A percentile compares a stretch with the other conserved stretches of the same genome.
Conservation (phyloP, 176 grass and related monocot genomes). For the Hordeum vulgare region DNA sequence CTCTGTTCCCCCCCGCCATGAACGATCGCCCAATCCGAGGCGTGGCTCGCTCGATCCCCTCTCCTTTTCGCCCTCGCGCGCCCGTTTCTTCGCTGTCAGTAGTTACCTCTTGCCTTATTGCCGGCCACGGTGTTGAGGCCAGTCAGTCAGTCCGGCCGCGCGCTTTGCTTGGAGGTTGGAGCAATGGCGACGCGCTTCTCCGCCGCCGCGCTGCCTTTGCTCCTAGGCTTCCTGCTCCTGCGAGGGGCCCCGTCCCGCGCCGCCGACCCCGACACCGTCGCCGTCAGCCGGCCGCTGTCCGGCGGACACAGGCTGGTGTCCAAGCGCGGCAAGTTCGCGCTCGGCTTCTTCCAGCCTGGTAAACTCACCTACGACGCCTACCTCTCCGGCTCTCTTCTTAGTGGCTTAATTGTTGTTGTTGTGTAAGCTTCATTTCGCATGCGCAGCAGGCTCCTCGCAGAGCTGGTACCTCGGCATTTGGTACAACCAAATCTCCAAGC, state of each 20-base stretch:
- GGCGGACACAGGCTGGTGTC: conserved; percentile 24
- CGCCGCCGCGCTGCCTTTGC: background rate
- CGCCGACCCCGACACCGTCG: conserved; percentile 15
- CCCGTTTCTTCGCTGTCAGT: background rate
- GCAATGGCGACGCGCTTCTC: conserved; percentile 11
- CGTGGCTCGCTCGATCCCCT: no score
- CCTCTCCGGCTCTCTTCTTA: background rate
- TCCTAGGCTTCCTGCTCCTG: background rate
- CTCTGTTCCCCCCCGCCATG: no score
- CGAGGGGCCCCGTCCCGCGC: background rate
- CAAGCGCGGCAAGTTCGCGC: conserved; percentile 41
- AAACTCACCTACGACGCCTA: background rate
- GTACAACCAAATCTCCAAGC: conserved; percentile 41
- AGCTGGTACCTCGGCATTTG: conserved; percentile 54
- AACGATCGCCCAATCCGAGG: no score
- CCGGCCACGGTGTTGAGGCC: background rate
- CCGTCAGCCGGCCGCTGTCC: conserved; percentile 5
- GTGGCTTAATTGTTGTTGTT: no score
- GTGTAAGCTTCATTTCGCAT: background rate
- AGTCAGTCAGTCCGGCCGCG: background rate
- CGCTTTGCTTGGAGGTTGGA: background rate
- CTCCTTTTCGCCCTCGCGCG: no score
- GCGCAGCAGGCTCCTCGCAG: conserved; percentile 16
- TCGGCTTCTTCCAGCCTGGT: conserved; percentile 50
- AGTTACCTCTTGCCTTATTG: background rate